Evolutionary conservation across 805 yeast species (phyloP).

Genomic region (Maudiozyma pseudohumilis): DNA sequence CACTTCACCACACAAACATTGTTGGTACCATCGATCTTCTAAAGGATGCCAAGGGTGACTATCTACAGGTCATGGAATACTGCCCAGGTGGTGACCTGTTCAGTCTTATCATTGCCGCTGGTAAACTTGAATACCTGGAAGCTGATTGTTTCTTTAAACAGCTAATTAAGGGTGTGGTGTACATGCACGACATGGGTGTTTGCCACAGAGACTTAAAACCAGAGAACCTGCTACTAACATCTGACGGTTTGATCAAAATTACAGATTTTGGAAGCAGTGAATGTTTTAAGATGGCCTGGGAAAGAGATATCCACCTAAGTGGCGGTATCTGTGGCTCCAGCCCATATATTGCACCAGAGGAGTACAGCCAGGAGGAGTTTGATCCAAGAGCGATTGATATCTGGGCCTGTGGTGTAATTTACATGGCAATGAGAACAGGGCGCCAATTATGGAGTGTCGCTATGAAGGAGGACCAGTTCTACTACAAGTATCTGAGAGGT

Average conservation of each 20-base stretch:
- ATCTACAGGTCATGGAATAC: slow-evolving; percentile 78
- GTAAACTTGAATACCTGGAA: slow-evolving; percentile 71
- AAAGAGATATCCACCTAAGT: slow-evolving; percentile 53
- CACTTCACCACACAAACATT: slow-evolving; percentile 68
- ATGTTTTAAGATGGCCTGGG: slow-evolving; percentile 82
- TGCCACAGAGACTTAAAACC: slow-evolving; percentile 94
- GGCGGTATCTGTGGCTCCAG: slow-evolving; percentile 78
- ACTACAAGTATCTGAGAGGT: slow-evolving; percentile 59
- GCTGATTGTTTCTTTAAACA: slow-evolving; percentile 90
- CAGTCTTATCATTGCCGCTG: slow-evolving; percentile 61
- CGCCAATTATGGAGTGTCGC: slow-evolving; percentile 88
- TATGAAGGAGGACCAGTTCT: slow-evolving; percentile 70
- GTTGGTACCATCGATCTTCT: slow-evolving; percentile 67
- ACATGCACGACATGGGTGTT: slow-evolving; percentile 85
- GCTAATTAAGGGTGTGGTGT: slow-evolving; percentile 68
- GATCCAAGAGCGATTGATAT: slow-evolving; percentile 79
- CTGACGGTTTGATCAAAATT: slow-evolving; percentile 63
- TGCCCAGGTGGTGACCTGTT: slow-evolving; percentile 77
- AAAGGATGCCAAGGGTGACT: slow-evolving; percentile 74
- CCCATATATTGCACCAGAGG: slow-evolving; percentile 90
- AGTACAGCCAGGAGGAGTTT: slow-evolving; percentile 50
- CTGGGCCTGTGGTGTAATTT: slow-evolving; percentile 90
- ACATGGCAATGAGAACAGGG: slow-evolving; percentile 92
- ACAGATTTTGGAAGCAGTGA: slow-evolving; percentile 86
- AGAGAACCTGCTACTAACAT: slow-evolving; percentile 74